Evolutionary conservation across 1,284 basidiomycete genomes (phyloP), one percentile per base, ranked within the genome.

Genomic region (Agroathelia rolfsii): DNA sequence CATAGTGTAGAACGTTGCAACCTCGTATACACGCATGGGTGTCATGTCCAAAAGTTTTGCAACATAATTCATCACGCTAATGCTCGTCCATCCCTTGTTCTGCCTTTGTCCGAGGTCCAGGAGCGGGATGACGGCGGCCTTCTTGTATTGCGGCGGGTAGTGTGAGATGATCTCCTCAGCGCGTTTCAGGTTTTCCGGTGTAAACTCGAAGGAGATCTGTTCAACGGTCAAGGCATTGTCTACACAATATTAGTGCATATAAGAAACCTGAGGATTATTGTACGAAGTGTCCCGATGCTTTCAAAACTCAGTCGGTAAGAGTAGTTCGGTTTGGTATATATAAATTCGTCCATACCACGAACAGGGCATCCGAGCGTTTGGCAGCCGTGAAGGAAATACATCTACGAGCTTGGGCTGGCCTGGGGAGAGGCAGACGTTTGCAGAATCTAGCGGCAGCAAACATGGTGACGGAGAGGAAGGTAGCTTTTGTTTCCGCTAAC

Each of bases 1-100:
- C 94, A 98, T 97, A 45, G 94, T 98, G 62, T 98, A 98, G 66
- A 98, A 98, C 8, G 92, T 95, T 9, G 95, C 94, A 32, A 99
- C 95, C 63, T 99, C 95, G 59, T 98, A 99, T 5, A 98, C 95
- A 12, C 94, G 81, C 95, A 98, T 98, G 35, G 89, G 87, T 6
- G 87, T 88, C 79, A 99, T 88, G 51, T 88, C 89, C 34, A 98
- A 70, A 23, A 94, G 62, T 42, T 82, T 78, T 2, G 94, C 94
- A 29, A 98, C 83, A 49, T 92, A 88, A 64, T 98, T 97, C 94
- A 99, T 99, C 41, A 94, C 92, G 49, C 84, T 88, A 48, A 99
- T 94, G 52, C 84, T 90, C n/a, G 92, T 94, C 89, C 90, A 99
- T 48, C 90, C 92, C 49, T 90, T 87, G 66, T 98, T 97, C 62